Evolutionary conservation across 345 rosid species (phyloP).

Genomic region (Mallotus nudiflorus): DNA sequence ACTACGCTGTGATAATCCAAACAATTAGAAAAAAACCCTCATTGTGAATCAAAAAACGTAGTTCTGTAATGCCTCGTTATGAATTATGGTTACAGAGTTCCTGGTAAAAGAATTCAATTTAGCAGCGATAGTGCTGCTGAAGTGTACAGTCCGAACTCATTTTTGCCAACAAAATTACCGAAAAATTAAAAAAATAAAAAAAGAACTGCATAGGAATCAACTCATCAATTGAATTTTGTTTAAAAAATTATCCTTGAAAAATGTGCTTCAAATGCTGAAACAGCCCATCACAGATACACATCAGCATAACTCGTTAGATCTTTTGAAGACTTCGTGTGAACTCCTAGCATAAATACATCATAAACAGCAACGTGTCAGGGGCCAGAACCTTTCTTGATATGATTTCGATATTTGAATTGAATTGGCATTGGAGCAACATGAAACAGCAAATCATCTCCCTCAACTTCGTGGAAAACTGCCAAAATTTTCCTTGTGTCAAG

Average conservation of each 20-base stretch:
- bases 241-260: not conserved
- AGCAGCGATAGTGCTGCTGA: not conserved
- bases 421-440: not conserved
- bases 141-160: too few relatives aligned
- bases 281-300: not conserved
- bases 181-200: not conserved
- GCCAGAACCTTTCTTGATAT: not conserved
- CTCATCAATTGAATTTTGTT: not conserved
- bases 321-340: not conserved
- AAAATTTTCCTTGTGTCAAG: not conserved
- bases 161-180: too few relatives aligned
- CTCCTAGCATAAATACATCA: not conserved
- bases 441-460: not conserved
- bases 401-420: not conserved
- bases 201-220: not conserved
- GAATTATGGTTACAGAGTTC: not conserved
- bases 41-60: not conserved
- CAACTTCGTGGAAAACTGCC: not conserved
- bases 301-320: not conserved
- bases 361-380: not conserved
- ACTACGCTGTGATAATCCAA: too few relatives aligned
- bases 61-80: not conserved
- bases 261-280: not conserved
- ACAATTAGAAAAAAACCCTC: not conserved
- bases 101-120: not conserved